Evolutionary conservation across 257 asterid genomes (phyloP).

Genomic region (Marsdenia floribunda): DNA sequence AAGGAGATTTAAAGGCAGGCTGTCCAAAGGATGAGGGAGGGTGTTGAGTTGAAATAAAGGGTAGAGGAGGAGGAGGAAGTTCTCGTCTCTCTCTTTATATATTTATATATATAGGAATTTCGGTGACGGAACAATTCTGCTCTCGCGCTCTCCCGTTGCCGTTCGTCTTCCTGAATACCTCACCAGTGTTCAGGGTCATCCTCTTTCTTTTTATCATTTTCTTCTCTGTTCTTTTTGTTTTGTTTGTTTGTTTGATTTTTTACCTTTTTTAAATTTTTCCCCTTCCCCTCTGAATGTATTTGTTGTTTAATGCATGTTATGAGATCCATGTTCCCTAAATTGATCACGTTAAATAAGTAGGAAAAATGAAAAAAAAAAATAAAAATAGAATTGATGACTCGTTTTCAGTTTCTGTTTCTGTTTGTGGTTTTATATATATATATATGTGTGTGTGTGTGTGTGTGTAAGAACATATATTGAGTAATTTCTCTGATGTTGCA

Average conservation of each 20-base stretch:
- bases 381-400: no score
- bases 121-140: conserved; percentile 82
- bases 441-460: no score
- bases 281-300: neutral
- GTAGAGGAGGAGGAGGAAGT: conserved; percentile 30
- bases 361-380: no score
- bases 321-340: neutral
- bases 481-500: conserved; percentile 18
- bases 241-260: neutral
- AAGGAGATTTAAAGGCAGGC: conserved; percentile 15
- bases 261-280: no score
- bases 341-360: neutral
- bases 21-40: conserved; percentile 18
- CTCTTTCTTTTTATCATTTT: neutral
- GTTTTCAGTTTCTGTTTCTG: no score
- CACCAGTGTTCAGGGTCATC: conserved; percentile 96
- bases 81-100: conserved; percentile 26
- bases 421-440: no score
- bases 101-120: conserved; percentile 36
- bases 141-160: conserved; percentile 99
- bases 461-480: neutral
- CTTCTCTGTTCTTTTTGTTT: neutral
- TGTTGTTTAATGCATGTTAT: neutral
- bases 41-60: neutral
- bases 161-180: conserved; percentile 91